phyloP scores from a whole-genome alignment of 305 asterid species.

The Nicotiana rustica region DNA sequence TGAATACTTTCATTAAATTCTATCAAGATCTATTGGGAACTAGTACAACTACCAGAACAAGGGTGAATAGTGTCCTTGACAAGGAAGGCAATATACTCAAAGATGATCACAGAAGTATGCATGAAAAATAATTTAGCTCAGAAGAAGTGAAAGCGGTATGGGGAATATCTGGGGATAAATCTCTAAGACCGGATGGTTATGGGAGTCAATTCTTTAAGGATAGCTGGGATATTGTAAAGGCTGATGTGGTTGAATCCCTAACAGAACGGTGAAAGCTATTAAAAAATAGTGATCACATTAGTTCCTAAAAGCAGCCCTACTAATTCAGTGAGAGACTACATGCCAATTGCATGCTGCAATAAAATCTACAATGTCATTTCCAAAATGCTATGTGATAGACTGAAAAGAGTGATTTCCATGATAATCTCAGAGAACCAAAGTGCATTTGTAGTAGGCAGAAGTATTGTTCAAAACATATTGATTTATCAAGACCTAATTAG shows the following conservation, averaged over 20 bases:
- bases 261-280: no score
- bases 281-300: neutral
- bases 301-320: neutral
- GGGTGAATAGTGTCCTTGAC: neutral
- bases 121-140: neutral
- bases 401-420: neutral
- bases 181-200: neutral
- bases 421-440: neutral
- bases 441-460: no score
- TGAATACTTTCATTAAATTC: no score
- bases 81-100: no score
- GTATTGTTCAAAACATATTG: no score
- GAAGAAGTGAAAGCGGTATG: neutral
- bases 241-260: neutral
- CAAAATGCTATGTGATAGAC: neutral
- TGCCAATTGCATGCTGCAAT: neutral
- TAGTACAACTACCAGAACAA: no score
- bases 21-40: no score
- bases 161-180: neutral
- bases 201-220: neutral
- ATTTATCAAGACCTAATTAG: no score
- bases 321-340: neutral
- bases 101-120: no score
- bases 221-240: neutral
- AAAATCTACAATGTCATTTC: no score